phyloP scores from a whole-genome alignment of 345 rosid species.

The Draba incana region DNA sequence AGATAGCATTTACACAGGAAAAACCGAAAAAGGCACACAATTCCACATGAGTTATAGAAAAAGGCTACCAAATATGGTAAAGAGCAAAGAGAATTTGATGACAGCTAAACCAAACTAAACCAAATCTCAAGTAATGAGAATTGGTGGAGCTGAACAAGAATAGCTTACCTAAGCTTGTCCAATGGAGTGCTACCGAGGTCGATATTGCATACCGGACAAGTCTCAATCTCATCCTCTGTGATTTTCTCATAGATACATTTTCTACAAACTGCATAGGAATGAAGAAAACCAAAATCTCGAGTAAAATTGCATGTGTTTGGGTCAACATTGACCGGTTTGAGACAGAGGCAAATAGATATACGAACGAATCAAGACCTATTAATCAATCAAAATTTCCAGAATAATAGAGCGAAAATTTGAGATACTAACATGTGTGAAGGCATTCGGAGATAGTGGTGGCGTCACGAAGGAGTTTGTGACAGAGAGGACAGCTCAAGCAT shows the following conservation, averaged over 20 bases:
- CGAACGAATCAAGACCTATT: neutral
- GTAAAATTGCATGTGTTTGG: neutral
- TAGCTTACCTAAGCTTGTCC: conserved; percentile 76
- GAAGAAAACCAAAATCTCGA: neutral
- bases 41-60: neutral
- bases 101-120: too few relatives aligned
- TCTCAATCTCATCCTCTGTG: conserved; percentile 66
- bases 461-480: conserved; percentile 60
- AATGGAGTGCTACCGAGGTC: conserved; percentile 72
- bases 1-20: neutral
- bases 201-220: conserved; percentile 76
- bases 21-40: neutral
- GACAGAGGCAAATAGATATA: neutral
- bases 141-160: conserved; percentile 12
- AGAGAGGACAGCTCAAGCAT: conserved; percentile 83
- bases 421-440: conserved; percentile 81
- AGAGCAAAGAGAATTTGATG: conserved; percentile 1
- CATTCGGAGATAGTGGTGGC: conserved; percentile 94
- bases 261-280: conserved; percentile 66
- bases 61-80: neutral
- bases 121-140: neutral
- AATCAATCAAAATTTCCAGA: neutral
- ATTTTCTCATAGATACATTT: conserved; percentile 76
- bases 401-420: too few relatives aligned
- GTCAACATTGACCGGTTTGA: neutral